phyloP scores from a whole-genome alignment of 176 grass and related monocot genomes.

The Carex parvula region DNA sequence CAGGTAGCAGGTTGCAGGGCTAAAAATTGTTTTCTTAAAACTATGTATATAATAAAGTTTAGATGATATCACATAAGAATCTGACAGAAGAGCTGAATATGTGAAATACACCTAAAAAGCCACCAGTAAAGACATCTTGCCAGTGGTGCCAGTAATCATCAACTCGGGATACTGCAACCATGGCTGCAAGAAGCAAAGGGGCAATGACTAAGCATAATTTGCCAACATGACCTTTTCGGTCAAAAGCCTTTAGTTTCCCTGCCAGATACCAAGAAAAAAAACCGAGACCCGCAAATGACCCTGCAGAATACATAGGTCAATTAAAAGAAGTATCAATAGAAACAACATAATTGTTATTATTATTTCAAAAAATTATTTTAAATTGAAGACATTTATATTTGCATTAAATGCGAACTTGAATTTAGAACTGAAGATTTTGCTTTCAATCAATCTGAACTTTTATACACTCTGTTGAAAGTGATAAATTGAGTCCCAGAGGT shows the following conservation, averaged over 20 bases:
- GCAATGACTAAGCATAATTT: conserved; percentile 61
- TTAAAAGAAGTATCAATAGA: neutral
- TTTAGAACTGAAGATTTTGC: neutral
- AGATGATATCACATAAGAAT: neutral
- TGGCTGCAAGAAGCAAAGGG: conserved; percentile 57
- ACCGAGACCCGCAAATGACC: conserved; percentile 76
- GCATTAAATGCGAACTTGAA: too few species aligned
- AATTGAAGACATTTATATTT: neutral
- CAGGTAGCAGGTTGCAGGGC: neutral
- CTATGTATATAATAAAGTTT: neutral
- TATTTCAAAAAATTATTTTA: neutral
- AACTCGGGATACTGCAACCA: conserved; percentile 64
- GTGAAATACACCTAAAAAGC: conserved; percentile 51
- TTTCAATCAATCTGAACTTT: neutral
- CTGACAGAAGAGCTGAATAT: neutral
- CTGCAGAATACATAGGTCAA: conserved; percentile 34
- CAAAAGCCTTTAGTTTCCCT: conserved; percentile 68
- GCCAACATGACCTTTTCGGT: conserved; percentile 49
- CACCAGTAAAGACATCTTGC: conserved; percentile 67
- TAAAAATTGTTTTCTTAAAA: neutral
- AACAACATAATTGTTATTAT: neutral
- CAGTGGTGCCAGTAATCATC: conserved; percentile 83
- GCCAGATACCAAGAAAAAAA: conserved; percentile 73
- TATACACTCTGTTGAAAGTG: neutral
- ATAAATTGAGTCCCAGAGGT: neutral